Percentiles rank a stretch among this genome's conserved stretches.
These are phyloP conservation scores for Podaxis sp. DNA, from an alignment of 768 basidiomycete species.

Conservation along the genomic window DNA sequence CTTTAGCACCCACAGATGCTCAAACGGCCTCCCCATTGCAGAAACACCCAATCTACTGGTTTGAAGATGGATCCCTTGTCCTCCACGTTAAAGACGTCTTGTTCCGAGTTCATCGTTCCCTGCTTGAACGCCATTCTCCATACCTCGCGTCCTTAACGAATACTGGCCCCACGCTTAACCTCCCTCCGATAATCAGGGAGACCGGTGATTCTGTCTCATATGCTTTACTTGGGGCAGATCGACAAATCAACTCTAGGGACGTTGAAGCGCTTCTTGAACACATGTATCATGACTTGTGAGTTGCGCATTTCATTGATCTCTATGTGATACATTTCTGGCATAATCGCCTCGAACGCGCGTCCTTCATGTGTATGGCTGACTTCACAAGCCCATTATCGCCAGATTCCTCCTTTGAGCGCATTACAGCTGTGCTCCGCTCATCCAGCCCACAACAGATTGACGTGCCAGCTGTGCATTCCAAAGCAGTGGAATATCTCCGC, in stretches of 20 bases:
- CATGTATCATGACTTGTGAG: constrained; percentile 70
- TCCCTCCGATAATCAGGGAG: background rate
- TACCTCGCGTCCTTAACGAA: constrained; percentile 25
- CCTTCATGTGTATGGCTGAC: constrained; percentile 9
- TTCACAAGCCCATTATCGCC: constrained; percentile 44
- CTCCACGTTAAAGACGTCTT: constrained; percentile 41
- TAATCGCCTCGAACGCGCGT: background rate
- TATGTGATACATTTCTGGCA: background rate
- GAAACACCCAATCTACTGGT: constrained; percentile 58
- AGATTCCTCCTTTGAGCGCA: constrained; percentile 42
- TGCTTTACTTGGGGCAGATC: constrained; percentile 30
- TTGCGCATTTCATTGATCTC: constrained; percentile 17
- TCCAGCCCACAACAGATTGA: constrained; percentile 57
- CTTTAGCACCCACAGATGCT: background rate
- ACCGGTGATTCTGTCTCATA: background rate
- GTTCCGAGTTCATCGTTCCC: constrained; percentile 58
- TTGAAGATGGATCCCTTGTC: constrained; percentile 63
- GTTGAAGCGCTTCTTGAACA: constrained; percentile 59
- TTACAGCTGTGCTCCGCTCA: constrained; percentile 57
- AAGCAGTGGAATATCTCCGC: constrained; percentile 42
- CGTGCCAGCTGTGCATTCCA: constrained; percentile 50
- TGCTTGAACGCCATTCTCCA: constrained; percentile 54
- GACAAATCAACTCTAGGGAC: constrained; percentile 42
- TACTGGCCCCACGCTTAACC: background rate
- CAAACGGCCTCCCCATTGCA: background rate